Percentiles rank a stretch among this genome's conserved stretches.
These are phyloP conservation scores for Hyaloperonospora brassicae DNA, from an alignment of 352 stramenopile genomes.

Conservation along the genomic window DNA sequence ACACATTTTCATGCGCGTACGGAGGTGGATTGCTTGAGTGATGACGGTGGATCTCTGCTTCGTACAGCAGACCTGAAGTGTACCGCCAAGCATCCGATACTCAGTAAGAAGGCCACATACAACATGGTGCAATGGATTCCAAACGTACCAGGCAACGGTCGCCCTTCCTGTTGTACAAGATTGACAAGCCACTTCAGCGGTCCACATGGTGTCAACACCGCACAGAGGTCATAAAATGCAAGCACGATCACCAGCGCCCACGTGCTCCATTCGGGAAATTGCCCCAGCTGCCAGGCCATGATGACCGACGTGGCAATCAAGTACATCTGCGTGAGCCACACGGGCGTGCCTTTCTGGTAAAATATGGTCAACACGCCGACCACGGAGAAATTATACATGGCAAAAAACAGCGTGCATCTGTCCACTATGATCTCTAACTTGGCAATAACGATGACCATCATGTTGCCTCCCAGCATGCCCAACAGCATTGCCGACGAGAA, in stretches of 20 bases:
- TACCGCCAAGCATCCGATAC: background rate
- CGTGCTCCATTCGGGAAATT: slow-evolving; percentile 93
- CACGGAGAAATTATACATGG: slow-evolving; percentile 90
- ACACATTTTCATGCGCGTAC: slow-evolving; percentile 34
- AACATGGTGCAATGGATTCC: background rate
- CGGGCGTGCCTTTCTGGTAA: slow-evolving; percentile 78
- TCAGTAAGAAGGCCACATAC: slow-evolving; percentile 6
- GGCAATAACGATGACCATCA: slow-evolving; percentile 62
- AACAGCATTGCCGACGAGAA: slow-evolving; percentile 84
- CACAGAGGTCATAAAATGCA: slow-evolving; percentile 98
- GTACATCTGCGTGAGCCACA: slow-evolving; percentile 90
- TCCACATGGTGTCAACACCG: slow-evolving; percentile 97
- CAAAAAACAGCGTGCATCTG: slow-evolving; percentile 52
- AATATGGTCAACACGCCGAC: slow-evolving; percentile 87
- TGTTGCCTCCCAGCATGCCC: slow-evolving; percentile 78
- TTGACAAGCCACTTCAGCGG: slow-evolving; percentile 94
- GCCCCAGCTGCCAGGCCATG: slow-evolving; percentile 96
- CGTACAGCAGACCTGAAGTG: slow-evolving; percentile 56
- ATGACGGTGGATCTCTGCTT: slow-evolving; percentile 53
- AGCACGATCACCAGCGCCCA: slow-evolving; percentile 91
- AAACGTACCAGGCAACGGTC: slow-evolving; percentile 78
- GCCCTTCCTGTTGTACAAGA: slow-evolving; percentile 88
- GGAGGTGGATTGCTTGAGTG: slow-evolving; percentile 14
- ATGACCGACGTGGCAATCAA: slow-evolving; percentile 94
- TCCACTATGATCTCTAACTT: slow-evolving; percentile 60